These are phyloP conservation scores for Nicotiana rustica DNA, from an alignment of 305 asterid genomes.

Conservation along the genomic window DNA sequence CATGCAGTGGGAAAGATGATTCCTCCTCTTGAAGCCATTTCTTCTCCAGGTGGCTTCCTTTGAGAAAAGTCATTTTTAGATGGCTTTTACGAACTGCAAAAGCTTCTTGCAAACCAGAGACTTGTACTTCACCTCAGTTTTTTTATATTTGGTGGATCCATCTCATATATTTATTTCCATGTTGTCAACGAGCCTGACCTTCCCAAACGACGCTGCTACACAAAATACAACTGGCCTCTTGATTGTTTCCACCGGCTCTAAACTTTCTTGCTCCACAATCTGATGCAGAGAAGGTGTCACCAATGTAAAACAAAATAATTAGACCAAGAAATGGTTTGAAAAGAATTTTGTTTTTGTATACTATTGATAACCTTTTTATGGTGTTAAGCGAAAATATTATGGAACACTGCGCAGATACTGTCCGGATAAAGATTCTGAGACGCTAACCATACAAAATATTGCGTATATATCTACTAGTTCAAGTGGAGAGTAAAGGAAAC, in stretches of 20 bases:
- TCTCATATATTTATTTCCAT: conserved; percentile 58
- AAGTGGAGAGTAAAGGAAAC: background rate
- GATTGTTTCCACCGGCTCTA: conserved; percentile 65
- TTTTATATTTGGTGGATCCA: background rate
- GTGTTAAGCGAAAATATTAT: background rate
- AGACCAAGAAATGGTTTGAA: background rate
- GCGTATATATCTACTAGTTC: background rate
- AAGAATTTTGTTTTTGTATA: background rate
- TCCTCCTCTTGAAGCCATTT: background rate
- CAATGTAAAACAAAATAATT: background rate
- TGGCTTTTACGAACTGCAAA: background rate
- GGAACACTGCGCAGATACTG: background rate
- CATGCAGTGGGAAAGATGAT: background rate
- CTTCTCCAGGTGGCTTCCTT: background rate
- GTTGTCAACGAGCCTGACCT: conserved; percentile 86
- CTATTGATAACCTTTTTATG: background rate
- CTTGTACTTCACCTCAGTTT: background rate
- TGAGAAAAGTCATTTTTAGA: background rate
- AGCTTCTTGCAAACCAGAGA: background rate
- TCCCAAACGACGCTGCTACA: conserved; percentile 90
- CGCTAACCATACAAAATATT: background rate
- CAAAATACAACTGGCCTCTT: conserved; percentile 74
- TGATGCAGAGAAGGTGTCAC: conserved; percentile 44
- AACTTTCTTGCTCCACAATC: conserved; percentile 85
- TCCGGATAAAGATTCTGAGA: background rate